Base-by-base conservation (phyloP, 306 rosid genomes). In the Aeschynomene evenia region DNA sequence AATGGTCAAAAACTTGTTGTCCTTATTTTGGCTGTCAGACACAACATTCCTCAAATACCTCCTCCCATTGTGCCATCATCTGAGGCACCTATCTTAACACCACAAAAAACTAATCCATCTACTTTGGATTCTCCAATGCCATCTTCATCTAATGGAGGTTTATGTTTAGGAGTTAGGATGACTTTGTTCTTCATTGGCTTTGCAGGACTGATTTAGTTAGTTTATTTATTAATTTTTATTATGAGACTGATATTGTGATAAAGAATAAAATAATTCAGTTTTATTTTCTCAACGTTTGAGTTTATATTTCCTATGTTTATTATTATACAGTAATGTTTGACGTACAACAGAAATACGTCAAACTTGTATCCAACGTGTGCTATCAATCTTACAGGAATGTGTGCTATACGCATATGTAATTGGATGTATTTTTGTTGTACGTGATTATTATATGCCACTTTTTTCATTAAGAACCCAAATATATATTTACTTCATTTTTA, bases 1-100 rank as follows among this genome's bases (percentile, higher is more conserved):
- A 83, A 81, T 21, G 92, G 86, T 15, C 91, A 84, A 56, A 87
- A 80, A 69, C 73, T 89, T 9, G 12, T 77, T 6, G 52, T 86
- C 0, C 81, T 84, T 1, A 92, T 86, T 29, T 66, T 89, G 85
- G 83, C 88, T 2, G 58, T 73, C 5, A 78, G 77, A 14, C 54
- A 68, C 36, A 4, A 11, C 1, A 40, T 12, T 40, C 63, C 50
- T 13, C 54, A 14, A 0, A 15, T 66, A 1, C 68, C 64, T 10
- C 9, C 73, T 26, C 74, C 68, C 4, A 10, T 10, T 5, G 22
- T 59, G 22, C 50, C 57, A 0, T 68, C 68, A 1, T 7, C 34
- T 3, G 9, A 36, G 39, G n/a, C 66, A 1, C 77, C 71, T 7
- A 13, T 0, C 22, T 4, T 13, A 37, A 34, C 59, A 9, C 78